Evolutionary conservation across 352 stramenopile species (phyloP).

Genomic region (Pythium chondricola): DNA sequence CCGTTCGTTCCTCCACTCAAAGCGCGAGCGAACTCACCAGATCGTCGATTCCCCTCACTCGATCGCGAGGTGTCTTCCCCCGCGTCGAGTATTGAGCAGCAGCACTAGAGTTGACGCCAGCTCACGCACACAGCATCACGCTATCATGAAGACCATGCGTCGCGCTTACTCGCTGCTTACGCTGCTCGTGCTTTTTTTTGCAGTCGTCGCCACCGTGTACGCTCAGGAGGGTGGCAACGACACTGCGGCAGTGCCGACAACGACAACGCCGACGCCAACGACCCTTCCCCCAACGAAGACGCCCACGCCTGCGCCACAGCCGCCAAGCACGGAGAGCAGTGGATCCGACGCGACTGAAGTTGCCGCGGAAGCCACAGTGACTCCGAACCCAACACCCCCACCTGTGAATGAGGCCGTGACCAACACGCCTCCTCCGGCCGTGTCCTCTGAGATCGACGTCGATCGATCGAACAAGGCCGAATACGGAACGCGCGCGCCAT

Average conservation of each 20-base stretch:
- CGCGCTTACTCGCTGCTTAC: too few relatives aligned
- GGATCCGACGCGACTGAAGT: too few relatives aligned
- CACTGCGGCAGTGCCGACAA: not conserved
- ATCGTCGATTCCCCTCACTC: too few relatives aligned
- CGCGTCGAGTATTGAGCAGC: too few relatives aligned
- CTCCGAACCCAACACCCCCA: too few relatives aligned
- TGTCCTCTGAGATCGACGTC: conserved; percentile 26
- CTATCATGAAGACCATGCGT: too few relatives aligned
- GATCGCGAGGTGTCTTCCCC: too few relatives aligned
- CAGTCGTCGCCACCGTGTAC: not conserved
- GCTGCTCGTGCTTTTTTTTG: conserved; percentile 11
- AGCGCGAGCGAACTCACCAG: too few relatives aligned
- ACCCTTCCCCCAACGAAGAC: not conserved
- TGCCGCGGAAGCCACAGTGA: too few relatives aligned
- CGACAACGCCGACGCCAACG: conserved; percentile 1
- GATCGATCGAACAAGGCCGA: conserved; percentile 32
- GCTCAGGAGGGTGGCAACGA: conserved; percentile 14
- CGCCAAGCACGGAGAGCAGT: conserved; percentile 6
- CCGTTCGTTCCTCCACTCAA: too few relatives aligned
- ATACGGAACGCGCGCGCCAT: conserved; percentile 41
- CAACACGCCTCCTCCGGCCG: conserved; percentile 18
- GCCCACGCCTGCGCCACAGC: not conserved
- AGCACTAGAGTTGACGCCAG: too few relatives aligned
- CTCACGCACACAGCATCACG: too few relatives aligned
- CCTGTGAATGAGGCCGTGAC: conserved; percentile 7